Percentiles rank a stretch among this genome's conserved stretches.
Conservation (phyloP, 83 land plant species). For the Diphasiastrum complanatum region DNA sequence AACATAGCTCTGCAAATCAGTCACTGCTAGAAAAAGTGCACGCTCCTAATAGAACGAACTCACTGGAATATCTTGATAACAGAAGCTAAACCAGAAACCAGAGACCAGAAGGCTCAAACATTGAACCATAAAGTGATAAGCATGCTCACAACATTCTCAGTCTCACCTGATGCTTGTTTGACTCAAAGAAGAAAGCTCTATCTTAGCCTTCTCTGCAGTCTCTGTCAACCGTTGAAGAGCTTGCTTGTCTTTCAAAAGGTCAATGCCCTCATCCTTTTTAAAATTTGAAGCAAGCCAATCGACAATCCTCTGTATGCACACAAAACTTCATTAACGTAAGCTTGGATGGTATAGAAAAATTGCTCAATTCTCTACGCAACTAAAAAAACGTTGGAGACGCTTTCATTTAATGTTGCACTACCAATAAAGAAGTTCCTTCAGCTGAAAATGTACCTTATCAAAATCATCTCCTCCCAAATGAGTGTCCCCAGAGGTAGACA, state of each 20-base stretch:
- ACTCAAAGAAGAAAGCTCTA: conserved; percentile 26
- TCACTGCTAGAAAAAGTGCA: background rate
- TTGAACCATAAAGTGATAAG: background rate
- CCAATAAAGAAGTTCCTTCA: background rate
- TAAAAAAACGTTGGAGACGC: background rate
- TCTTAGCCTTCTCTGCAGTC: conserved; percentile 38
- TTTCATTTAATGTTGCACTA: too few species aligned
- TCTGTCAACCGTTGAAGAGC: conserved; percentile 36
- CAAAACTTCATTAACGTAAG: background rate
- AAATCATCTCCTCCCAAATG: conserved; percentile 38
- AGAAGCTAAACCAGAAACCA: background rate
- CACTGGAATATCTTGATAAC: background rate
- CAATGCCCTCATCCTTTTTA: conserved; percentile 33
- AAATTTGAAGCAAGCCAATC: conserved; percentile 29
- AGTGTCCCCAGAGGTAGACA: conserved; percentile 30
- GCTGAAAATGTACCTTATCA: conserved; percentile 26
- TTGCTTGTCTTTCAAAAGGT: conserved; percentile 35
- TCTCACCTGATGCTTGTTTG: conserved; percentile 36
- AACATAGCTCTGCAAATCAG: background rate
- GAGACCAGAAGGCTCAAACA: background rate
- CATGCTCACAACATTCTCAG: background rate
- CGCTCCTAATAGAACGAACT: background rate
- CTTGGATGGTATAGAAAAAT: background rate
- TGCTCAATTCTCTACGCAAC: background rate
- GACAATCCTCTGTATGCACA: conserved; percentile 26